phyloP scores from a whole-genome alignment of 495 filamentous ascomycete genomes.

The Aspergillus coremiiformis region DNA sequence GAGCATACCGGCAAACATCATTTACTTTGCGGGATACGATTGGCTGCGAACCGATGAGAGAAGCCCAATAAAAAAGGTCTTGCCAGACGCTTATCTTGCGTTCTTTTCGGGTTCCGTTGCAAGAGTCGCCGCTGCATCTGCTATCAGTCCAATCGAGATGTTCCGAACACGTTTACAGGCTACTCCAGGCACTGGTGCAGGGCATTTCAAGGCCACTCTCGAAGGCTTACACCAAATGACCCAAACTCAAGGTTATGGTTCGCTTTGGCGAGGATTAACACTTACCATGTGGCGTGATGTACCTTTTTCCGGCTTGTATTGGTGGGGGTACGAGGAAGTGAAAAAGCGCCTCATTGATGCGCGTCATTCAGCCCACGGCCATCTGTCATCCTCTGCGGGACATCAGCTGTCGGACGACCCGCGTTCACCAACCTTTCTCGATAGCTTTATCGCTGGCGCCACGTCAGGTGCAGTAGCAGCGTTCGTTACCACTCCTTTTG shows the following conservation, averaged over 20 bases:
- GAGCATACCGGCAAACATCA: slow-evolving; percentile 92
- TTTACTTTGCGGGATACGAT: slow-evolving; percentile 99
- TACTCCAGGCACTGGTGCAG: slow-evolving; percentile 44
- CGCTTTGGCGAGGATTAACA: slow-evolving; percentile 87
- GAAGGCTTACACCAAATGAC: slow-evolving; percentile 75
- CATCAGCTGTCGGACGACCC: slow-evolving; percentile 31
- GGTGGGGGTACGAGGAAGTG: slow-evolving; percentile 90
- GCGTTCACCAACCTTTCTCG: slow-evolving; percentile 60
- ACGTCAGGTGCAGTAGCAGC: slow-evolving; percentile 76
- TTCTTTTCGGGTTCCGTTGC: slow-evolving; percentile 73
- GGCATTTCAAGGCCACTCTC: slow-evolving; percentile 67
- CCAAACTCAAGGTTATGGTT: slow-evolving; percentile 59
- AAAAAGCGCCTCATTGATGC: slow-evolving; percentile 56
- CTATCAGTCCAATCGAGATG: slow-evolving; percentile 88
- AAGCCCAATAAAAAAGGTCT: slow-evolving; percentile 56
- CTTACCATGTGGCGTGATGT: slow-evolving; percentile 96
- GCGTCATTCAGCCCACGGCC: slow-evolving; percentile 44
- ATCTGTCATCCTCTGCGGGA: slow-evolving; percentile 3
- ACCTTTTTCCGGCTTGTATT: slow-evolving; percentile 94
- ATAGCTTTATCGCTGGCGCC: slow-evolving; percentile 84
- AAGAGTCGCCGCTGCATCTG: slow-evolving; percentile 70
- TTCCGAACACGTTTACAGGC: slow-evolving; percentile 92
- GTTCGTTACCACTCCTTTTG: slow-evolving; percentile 89
- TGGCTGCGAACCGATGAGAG: slow-evolving; percentile 66
- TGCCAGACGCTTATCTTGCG: slow-evolving; percentile 63